Percentiles rank a stretch among this genome's conserved stretches.
These are phyloP conservation scores for Pichia paraexigua DNA, from an alignment of 805 yeast species.

Conservation along the genomic window DNA sequence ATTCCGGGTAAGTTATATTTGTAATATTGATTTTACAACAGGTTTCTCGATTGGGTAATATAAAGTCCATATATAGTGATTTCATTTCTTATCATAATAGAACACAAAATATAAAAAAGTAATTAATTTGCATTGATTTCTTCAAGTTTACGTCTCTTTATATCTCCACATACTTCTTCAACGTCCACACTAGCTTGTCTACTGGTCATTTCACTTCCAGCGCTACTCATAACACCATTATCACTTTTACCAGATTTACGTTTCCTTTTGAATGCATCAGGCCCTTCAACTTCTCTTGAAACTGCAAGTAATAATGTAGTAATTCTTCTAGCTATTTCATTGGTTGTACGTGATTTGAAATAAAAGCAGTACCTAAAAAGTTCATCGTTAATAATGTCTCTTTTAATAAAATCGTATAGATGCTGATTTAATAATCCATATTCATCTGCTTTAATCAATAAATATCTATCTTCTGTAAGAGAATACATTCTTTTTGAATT, in stretches of 20 bases:
- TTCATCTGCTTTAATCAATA: constrained; percentile 52
- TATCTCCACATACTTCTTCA: not conserved
- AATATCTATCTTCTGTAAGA: constrained; percentile 60
- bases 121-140: not conserved
- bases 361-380: constrained; percentile 69
- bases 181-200: constrained; percentile 12
- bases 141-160: constrained; percentile 2
- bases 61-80: not conserved
- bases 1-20: not conserved
- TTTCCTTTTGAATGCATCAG: constrained; percentile 45
- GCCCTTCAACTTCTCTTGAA: constrained; percentile 62
- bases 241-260: constrained; percentile 15
- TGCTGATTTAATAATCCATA: constrained; percentile 55
- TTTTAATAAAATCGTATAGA: constrained; percentile 56
- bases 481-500: constrained; percentile 70
- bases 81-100: not conserved
- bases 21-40: not conserved
- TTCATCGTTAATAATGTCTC: constrained; percentile 51
- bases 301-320: constrained; percentile 60
- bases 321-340: constrained; percentile 63
- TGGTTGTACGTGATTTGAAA: constrained; percentile 60
- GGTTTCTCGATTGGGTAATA: not conserved
- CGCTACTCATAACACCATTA: constrained; percentile 3
- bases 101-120: not conserved
- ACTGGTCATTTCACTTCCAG: constrained; percentile 13